A percentile compares a stretch with the other conserved stretches of the same genome.
These are phyloP conservation scores for Plicaturopsis crispa DNA, from an alignment of 768 basidiomycete species.

Conservation along the genomic window DNA sequence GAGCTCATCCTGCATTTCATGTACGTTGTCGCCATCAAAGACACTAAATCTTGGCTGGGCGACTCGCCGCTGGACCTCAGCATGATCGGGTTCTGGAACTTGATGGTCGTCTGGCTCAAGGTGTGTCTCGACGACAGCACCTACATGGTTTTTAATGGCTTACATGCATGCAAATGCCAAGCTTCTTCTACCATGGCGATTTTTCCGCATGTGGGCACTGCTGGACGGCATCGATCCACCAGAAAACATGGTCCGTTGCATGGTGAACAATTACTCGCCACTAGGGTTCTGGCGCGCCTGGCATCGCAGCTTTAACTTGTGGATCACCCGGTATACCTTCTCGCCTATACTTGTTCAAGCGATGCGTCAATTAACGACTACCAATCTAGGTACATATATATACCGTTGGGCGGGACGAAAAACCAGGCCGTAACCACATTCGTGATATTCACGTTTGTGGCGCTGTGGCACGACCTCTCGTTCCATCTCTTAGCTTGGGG, in stretches of 20 bases:
- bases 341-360: not conserved
- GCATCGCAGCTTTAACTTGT: constrained; percentile 95
- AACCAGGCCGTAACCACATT: constrained; percentile 54
- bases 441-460: constrained; percentile 92
- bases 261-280: constrained; percentile 94
- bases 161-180: too few relatives aligned
- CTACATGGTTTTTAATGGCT: too few relatives aligned
- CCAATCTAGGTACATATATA: constrained; percentile 76
- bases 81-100: constrained; percentile 96
- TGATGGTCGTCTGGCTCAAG: constrained; percentile 95
- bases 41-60: constrained; percentile 73
- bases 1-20: constrained; percentile 89
- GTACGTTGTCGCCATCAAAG: constrained; percentile 97
- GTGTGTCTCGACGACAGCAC: constrained; percentile 31
- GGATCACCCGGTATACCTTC: constrained; percentile 70
- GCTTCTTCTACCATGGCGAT: constrained; percentile 93
- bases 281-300: constrained; percentile 94
- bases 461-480: constrained; percentile 94
- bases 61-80: constrained; percentile 73
- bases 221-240: constrained; percentile 86
- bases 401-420: constrained; percentile 77
- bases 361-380: not conserved
- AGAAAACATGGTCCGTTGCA: constrained; percentile 98
- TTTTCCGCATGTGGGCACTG: constrained; percentile 93
- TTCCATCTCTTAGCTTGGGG: constrained; percentile 90